phyloP scores from a whole-genome alignment of 805 yeast species.

The Nakazawaea populi region DNA sequence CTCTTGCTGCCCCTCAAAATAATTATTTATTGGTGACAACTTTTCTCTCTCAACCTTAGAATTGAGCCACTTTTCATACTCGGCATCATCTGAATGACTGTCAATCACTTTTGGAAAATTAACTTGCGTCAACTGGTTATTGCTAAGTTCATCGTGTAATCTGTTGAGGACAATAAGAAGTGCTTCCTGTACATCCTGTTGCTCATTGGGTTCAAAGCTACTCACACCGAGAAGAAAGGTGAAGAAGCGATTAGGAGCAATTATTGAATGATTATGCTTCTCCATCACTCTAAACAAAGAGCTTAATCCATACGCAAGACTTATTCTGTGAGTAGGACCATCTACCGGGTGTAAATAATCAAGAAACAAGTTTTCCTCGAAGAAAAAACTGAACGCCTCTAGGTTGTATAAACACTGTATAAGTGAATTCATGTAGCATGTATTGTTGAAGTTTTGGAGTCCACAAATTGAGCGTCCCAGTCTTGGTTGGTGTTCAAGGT shows the following conservation, averaged over 20 bases:
- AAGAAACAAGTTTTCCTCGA: slow-evolving; percentile 38
- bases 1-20: slow-evolving; percentile 71
- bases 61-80: slow-evolving; percentile 59
- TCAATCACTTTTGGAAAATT: slow-evolving; percentile 12
- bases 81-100: slow-evolving; percentile 26
- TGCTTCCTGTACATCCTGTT: slow-evolving; percentile 80
- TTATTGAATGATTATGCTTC: slow-evolving; percentile 13
- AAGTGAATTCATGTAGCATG: slow-evolving; percentile 74
- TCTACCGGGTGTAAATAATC: slow-evolving; percentile 31
- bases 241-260: slow-evolving; percentile 14
- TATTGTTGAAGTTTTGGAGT: slow-evolving; percentile 60
- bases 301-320: slow-evolving; percentile 10
- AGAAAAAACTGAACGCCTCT: slow-evolving; percentile 39
- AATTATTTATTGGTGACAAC: slow-evolving; percentile 56
- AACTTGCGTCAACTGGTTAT: slow-evolving; percentile 14
- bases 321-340: slow-evolving; percentile 13
- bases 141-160: slow-evolving; percentile 59
- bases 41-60: slow-evolving; percentile 49
- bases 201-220: slow-evolving; percentile 28
- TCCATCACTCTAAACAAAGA: slow-evolving; percentile 21
- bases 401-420: slow-evolving; percentile 64
- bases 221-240: slow-evolving; percentile 20
- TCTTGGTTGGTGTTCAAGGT: not conserved
- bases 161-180: slow-evolving; percentile 59
- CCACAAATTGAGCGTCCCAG: slow-evolving; percentile 39